A percentile compares a stretch with the other conserved stretches of the same genome.
Conservation (phyloP, 1,139 yeast genomes). For the Debaryomyces sp. region DNA sequence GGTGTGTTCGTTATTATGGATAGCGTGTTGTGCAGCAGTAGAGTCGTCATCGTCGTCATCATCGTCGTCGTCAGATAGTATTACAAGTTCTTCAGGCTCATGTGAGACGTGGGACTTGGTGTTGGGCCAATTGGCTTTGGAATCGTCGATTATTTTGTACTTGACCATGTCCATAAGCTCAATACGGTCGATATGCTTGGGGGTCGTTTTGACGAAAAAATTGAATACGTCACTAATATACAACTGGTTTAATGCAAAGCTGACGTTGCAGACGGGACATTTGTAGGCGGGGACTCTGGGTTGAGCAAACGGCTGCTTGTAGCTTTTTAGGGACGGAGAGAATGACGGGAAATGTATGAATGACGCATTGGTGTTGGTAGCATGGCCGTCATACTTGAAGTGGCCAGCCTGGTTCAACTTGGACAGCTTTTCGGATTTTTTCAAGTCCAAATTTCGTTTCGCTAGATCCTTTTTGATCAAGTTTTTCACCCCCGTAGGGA, state of each 20-base stretch:
- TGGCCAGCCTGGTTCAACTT: not conserved
- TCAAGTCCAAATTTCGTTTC: conserved; percentile 27
- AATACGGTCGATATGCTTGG: conserved; percentile 35
- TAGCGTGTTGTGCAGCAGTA: not conserved
- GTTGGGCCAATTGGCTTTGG: conserved; percentile 6
- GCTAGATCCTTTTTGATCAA: conserved; percentile 32
- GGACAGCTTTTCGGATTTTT: conserved; percentile 19
- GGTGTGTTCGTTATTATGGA: not conserved
- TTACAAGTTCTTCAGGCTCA: conserved; percentile 26
- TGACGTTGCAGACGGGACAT: conserved; percentile 46
- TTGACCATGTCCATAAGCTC: conserved; percentile 40
- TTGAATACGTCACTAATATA: conserved; percentile 45
- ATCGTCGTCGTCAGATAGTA: conserved; percentile 33
- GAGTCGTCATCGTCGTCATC: conserved; percentile 23
- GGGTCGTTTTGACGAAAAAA: conserved; percentile 45
- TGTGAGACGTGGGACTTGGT: conserved; percentile 9
- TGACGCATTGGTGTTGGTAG: conserved; percentile 10
- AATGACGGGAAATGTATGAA: conserved; percentile 15
- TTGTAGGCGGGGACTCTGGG: conserved; percentile 29
- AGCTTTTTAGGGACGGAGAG: conserved; percentile 1
- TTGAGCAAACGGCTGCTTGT: conserved; percentile 7
- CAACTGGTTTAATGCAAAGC: conserved; percentile 38
- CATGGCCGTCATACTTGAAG: conserved; percentile 1
- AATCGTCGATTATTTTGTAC: conserved; percentile 38
- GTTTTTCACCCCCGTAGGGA: conserved; percentile 32